phyloP scores from a whole-genome alignment of 75 land plant species.

The Picea glauca region DNA sequence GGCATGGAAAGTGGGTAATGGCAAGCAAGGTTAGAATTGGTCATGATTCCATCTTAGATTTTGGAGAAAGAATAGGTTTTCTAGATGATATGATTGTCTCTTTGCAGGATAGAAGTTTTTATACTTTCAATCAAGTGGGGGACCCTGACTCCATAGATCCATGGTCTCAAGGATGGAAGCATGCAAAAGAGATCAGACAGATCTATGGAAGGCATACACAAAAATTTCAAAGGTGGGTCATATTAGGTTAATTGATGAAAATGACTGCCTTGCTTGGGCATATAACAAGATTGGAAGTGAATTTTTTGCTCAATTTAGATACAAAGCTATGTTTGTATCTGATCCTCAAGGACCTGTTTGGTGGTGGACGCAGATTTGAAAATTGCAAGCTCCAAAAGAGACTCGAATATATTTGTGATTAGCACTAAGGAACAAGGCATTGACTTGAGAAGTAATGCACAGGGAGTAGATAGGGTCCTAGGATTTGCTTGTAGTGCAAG shows the following conservation, averaged over 20 bases:
- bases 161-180: not conserved
- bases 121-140: not conserved
- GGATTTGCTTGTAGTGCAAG: no score
- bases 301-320: not conserved
- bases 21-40: not conserved
- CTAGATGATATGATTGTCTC: not conserved
- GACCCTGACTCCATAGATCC: not conserved
- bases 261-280: not conserved
- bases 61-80: not conserved
- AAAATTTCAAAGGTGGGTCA: not conserved
- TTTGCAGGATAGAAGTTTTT: not conserved
- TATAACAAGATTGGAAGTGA: not conserved
- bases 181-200: not conserved
- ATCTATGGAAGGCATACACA: not conserved
- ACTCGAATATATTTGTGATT: not conserved
- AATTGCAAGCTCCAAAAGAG: not conserved
- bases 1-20: not conserved
- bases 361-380: not conserved
- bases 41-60: not conserved
- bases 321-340: not conserved
- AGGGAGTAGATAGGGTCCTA: no score
- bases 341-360: not conserved
- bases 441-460: no score
- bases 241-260: not conserved
- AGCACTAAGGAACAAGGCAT: not conserved